These are phyloP conservation scores for Musa beccarii DNA, from an alignment of 176 grass and related monocot species.

Conservation along the genomic window DNA sequence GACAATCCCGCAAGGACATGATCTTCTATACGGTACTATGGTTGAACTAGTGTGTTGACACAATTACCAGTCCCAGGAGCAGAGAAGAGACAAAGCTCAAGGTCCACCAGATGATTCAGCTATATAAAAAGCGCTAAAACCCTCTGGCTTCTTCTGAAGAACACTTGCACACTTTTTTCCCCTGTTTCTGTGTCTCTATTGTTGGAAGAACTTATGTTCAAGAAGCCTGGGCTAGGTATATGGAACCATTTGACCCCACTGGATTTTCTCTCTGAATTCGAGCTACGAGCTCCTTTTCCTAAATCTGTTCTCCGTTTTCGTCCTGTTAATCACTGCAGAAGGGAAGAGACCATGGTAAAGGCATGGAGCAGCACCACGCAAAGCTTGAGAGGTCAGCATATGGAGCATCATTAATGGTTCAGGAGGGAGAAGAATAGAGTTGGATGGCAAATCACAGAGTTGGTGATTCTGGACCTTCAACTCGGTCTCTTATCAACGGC, in stretches of 20 bases:
- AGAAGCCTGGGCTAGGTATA: not conserved
- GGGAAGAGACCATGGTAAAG: not conserved
- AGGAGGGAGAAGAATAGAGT: not conserved
- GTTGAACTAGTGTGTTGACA: not conserved
- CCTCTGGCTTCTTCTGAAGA: not conserved
- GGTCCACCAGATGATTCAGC: too few relatives aligned
- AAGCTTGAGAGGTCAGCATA: not conserved
- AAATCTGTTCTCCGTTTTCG: not conserved
- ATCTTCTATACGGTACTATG: not conserved
- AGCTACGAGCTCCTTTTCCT: not conserved
- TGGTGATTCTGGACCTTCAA: conserved; percentile 21
- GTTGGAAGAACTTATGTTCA: not conserved
- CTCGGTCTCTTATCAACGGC: conserved; percentile 20
- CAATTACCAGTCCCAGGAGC: not conserved
- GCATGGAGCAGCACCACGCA: not conserved
- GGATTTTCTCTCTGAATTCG: not conserved
- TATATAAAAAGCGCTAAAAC: not conserved
- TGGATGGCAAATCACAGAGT: conserved; percentile 12
- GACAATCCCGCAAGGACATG: conserved; percentile 4
- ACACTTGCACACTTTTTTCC: not conserved
- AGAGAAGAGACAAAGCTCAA: not conserved
- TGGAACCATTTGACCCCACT: not conserved
- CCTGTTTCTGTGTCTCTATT: not conserved
- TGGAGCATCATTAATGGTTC: not conserved
- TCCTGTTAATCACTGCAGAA: not conserved